Conservation (phyloP, 148 eudicot species). For the Chenopodium berlandieri region DNA sequence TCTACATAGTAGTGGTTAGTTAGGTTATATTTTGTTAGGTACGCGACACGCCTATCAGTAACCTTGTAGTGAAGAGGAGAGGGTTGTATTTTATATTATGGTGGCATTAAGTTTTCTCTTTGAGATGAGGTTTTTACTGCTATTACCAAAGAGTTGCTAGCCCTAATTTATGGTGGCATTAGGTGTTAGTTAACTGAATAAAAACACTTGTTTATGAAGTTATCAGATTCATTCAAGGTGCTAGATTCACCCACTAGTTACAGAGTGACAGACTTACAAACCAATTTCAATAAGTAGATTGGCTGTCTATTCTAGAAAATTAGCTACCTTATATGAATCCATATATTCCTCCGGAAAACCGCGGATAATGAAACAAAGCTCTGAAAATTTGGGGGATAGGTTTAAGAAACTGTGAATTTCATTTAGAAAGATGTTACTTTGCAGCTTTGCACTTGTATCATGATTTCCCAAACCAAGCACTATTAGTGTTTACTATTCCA, state of each 20-base stretch:
- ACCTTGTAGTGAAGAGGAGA: background rate
- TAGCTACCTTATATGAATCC: background rate
- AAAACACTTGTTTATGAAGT: background rate
- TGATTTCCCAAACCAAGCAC: background rate
- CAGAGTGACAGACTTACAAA: background rate
- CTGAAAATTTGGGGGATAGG: background rate
- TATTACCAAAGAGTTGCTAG: too few species aligned
- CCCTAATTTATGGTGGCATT: too few species aligned
- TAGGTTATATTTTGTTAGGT: too few species aligned
- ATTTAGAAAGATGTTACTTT: background rate
- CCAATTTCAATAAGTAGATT: background rate
- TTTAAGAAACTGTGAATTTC: background rate
- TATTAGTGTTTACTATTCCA: background rate
- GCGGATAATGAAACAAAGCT: background rate
- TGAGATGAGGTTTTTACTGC: background rate
- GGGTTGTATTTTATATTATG: background rate
- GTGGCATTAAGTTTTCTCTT: background rate
- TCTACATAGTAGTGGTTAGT: too few species aligned
- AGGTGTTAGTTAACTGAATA: background rate
- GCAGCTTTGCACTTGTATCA: background rate
- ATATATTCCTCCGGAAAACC: background rate
- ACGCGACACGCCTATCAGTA: too few species aligned
- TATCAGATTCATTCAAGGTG: background rate
- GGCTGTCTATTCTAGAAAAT: background rate
- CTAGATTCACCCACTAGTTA: background rate